Percentiles rank a stretch among this genome's conserved stretches.
Evolutionary conservation across 441 rosid species (phyloP).

Genomic region (Mallotus repandus): DNA sequence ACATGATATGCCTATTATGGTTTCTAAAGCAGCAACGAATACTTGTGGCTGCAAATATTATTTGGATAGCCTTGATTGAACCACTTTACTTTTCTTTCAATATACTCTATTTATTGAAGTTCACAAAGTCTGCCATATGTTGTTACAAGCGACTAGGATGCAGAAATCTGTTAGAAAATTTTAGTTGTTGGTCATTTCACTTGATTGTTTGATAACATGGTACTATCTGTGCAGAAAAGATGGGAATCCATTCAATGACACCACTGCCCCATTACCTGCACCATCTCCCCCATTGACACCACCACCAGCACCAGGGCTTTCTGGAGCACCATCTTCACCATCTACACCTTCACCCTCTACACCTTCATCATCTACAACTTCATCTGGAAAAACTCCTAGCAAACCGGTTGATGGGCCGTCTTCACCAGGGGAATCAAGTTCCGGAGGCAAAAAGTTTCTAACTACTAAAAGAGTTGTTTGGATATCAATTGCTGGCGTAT

Average conservation of each 20-base stretch:
- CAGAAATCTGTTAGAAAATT: neutral
- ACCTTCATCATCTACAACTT: too few relatives aligned
- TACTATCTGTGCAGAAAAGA: constrained; percentile 54
- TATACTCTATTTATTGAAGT: too few relatives aligned
- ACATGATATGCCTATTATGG: too few relatives aligned
- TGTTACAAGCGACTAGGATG: neutral
- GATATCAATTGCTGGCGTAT: constrained; percentile 66
- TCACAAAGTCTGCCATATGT: too few relatives aligned
- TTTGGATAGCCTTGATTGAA: too few relatives aligned
- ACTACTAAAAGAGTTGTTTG: constrained; percentile 56
- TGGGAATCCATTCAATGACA: constrained; percentile 72
- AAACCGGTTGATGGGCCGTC: constrained; percentile 63
- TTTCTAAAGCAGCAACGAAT: too few relatives aligned
- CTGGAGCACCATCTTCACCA: constrained; percentile 39
- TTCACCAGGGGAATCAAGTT: constrained; percentile 42
- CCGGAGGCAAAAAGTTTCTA: constrained; percentile 42
- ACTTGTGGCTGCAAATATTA: too few relatives aligned
- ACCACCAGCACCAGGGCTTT: constrained; percentile 41
- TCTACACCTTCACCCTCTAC: constrained; percentile 31
- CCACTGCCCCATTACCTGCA: constrained; percentile 49
- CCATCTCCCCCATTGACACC: constrained; percentile 48
- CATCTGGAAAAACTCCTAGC: constrained; percentile 43
- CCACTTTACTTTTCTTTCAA: too few relatives aligned
- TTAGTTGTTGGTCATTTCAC: constrained; percentile 1
- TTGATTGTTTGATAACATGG: constrained; percentile 21